Evolutionary conservation across 495 filamentous ascomycete species (phyloP).

Genomic region (Penicillium mononematosum): DNA sequence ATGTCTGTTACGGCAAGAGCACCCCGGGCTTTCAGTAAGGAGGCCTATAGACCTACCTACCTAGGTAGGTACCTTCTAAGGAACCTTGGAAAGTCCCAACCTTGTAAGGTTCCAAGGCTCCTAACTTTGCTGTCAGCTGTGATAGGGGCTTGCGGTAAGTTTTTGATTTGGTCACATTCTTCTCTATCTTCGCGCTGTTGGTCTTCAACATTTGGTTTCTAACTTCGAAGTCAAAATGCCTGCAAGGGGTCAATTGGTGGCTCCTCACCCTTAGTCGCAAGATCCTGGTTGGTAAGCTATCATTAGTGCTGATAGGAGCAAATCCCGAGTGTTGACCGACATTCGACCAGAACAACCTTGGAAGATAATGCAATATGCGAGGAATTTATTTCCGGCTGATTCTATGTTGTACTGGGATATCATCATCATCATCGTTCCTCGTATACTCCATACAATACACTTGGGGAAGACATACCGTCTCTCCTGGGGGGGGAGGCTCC

Average conservation of each 20-base stretch:
- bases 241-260: constrained; percentile 9
- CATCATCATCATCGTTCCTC: background rate
- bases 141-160: background rate
- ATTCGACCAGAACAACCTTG: background rate
- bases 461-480: background rate
- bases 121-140: background rate
- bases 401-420: background rate
- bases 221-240: constrained; percentile 4
- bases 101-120: background rate
- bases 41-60: no score
- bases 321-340: constrained; percentile 12
- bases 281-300: background rate
- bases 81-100: no score
- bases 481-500: background rate
- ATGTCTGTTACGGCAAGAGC: constrained; percentile 2
- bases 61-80: background rate
- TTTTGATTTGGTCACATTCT: background rate
- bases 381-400: constrained; percentile 3
- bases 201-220: background rate
- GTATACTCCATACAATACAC: background rate
- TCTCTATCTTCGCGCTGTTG: background rate
- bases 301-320: constrained; percentile 5
- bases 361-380: background rate
- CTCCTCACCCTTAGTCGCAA: background rate
- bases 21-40: background rate